Evolutionary conservation across 495 filamentous ascomycete genomes (phyloP), one percentile per base, ranked within the genome.

Genomic region (Penicillium dipodomyicola): DNA sequence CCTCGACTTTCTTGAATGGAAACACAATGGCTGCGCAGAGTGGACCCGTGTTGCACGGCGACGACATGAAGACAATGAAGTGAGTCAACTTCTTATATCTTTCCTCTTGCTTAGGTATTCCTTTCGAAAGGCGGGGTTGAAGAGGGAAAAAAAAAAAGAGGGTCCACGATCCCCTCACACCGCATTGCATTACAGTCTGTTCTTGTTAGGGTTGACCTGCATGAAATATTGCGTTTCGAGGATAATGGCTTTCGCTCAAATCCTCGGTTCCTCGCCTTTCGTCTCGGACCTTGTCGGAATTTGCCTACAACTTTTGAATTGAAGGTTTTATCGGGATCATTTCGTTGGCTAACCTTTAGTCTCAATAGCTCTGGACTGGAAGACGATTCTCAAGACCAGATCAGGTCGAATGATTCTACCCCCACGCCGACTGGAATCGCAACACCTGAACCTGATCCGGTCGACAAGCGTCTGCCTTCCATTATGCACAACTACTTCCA

Each of bases 401-500:
- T 92, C 63, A 88, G 90, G 60, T 89, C 85, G 59, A 87, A 86
- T 61, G 78, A 73, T 49, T 88, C 88, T 17, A 92, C 90, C 50
- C 90, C 91, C 49, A 90, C 89, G 54, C 52, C 52, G 42, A 54
- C 52, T 39, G 92, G 90, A 61, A 80, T 92, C 63, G 84, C 88
- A 42, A 97, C 92, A 39, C 92, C 92, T 37, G 88, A 89, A 61
- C 92, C 92, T 37, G 91, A 97, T 74, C 87, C 83, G 49, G 84
- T 85, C 42, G 92, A 97, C 75, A 96, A 94, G 72, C 87, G 92
- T 69, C 78, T 92, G 66, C 92, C 92, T 44, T 89, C 90, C 65
- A 91, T 96, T 72, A 85, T 91, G 80, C 92, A 86, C 79, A 96
- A 90, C 80, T 96, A 94, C 82, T 88, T 88, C 77, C 92, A 97